Evolutionary conservation across 225 moss, liverwort and hornwort species (phyloP), one percentile per base, ranked within the genome.

Genomic region (Ulota crispa): DNA sequence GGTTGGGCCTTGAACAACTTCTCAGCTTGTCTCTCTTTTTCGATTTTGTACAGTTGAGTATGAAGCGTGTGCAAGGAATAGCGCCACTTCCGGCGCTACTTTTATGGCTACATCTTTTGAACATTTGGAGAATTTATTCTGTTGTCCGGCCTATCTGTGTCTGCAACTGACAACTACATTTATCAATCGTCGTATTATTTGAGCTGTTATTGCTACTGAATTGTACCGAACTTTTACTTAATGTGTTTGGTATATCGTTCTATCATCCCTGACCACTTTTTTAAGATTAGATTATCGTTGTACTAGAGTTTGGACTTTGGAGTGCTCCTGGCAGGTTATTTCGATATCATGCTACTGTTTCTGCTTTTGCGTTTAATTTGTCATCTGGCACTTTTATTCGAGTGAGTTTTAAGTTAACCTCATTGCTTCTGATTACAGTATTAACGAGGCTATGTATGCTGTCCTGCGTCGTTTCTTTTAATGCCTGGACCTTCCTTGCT

Each of bases 41-140:
- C 78, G 78, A 42, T 74, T 74, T 68, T 78, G 81, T 75, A 87
- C 75, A 84, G 84, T 78, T 82, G 82, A 75, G 81, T 64, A 52
- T 64, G 81, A 75, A 76, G 65, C 39, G 24, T 78, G 70, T 80
- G 80, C 80, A 72, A 80, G 72, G 72, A 72, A 67, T 50, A 81
- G 39, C 53, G 74, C 56, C 78, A 64, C 57, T 30, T 21, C 42
- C 55, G 78, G 39, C 53, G 74, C 68, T 74, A 64, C 57, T 30
- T 21, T 53, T 56, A 70, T 76, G 78, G 84, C 78, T 64, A 21
- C 28, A 64, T 20, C 34, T 79, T 82, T 31, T 75, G 53, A 71
- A 60, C 52, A 39, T 37, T 70, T 34, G 52, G 32, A 62, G 63
- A 20, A 50, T 61, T 73, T 19, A 1, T 45, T 83, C 28, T 62